Base-by-base conservation (phyloP, 2,329 filamentous ascomycete genomes). In the Aspergillus sp. region DNA sequence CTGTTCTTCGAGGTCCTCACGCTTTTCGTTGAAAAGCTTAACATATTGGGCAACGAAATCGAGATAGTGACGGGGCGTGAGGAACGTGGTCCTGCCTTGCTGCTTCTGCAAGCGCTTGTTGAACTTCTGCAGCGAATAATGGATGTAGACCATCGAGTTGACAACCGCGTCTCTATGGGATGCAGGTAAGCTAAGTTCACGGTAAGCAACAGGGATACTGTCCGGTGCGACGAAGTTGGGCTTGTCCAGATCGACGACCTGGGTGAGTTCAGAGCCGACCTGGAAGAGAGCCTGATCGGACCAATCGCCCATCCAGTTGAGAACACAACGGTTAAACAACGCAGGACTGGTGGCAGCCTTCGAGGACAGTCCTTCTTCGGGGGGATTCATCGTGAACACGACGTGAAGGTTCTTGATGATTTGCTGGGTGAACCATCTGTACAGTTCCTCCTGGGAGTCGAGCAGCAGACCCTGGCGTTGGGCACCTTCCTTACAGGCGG, bases 241-340 rank as follows among this genome's bases (percentile, higher is more conserved):
- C 53, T 90, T 85, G 65, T 98, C 93, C 47, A 99, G 79, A 65
- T 99, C 93, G 50, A 98, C 84, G n/a, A 89, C 91, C 56, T 95
- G 87, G 1, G 94, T 98, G 49, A 98, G 82, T 69, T 98, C 93
- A 53, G 88, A 90, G 20, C 88, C 90, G 53, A 98, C 94, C 70
- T 98, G 94, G 83, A 94, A 99, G 17, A 98, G 80, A 33, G 93
- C 94, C 73, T 98, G 93, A 68, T 98, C 93, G 45, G 93, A 98
- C 93, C 93, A 99, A 72, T 99, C 93, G 55, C 93, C 93, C 67
- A 98, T 96, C 93, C 93, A 99, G 73, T 99, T 98, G 59, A 99
- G 84, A 43, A 99, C 93, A 65, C 93, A 99, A 78, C 93, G 86
- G 75, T 99, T 99, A 85, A 99, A 99, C 62, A 99, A 74, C 37